Evolutionary conservation across 805 yeast genomes (phyloP), one percentile per base, ranked within the genome.

Genomic region (Limtongia smithiae): DNA sequence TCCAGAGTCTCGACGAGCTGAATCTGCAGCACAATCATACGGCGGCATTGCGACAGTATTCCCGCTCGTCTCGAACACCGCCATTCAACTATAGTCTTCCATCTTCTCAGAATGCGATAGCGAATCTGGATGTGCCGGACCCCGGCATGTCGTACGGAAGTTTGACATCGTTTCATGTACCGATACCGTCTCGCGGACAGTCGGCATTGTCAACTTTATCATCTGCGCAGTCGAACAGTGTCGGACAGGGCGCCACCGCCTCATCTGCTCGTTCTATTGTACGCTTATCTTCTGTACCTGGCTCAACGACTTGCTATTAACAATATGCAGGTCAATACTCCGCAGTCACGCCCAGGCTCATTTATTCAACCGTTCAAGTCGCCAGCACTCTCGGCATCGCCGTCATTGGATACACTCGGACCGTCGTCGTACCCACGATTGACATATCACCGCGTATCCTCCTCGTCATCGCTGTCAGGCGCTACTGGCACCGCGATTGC

Each of bases 351-450:
- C 9, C 27, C 25, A 21, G 20, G 34, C 12, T 25, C 78, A 46
- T 54, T 72, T 3, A 73, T 79, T 14, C 83, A 79, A 52, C 80
- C 85, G 2, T 82, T 82, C 67, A 80, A 77, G 54, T 77, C 79
- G 2, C 85, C 86, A 0, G 78, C 86, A 0, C 69, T 82, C 28
- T 67, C 79, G 15, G 70, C 62, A 3, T 68, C 70, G 15, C 68
- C 68, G 9, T 46, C 55, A 15, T 48, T 58, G 14, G 49, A 46
- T 67, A 12, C 62, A 51, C 37, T 59, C 44, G 49, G 46, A 44
- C 17, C 50, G 5, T 30, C 61, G 5, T 52, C 62, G 5, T 48
- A 72, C 18, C 63, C 72, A 4, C 65, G 78, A 51, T 70, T 71
- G 20, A 70, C 73, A n/a, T 76, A 79, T 0, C 70, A 68, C 32